Conservation (phyloP, 441 rosid genomes). For the Syzygium malaccense region DNA sequence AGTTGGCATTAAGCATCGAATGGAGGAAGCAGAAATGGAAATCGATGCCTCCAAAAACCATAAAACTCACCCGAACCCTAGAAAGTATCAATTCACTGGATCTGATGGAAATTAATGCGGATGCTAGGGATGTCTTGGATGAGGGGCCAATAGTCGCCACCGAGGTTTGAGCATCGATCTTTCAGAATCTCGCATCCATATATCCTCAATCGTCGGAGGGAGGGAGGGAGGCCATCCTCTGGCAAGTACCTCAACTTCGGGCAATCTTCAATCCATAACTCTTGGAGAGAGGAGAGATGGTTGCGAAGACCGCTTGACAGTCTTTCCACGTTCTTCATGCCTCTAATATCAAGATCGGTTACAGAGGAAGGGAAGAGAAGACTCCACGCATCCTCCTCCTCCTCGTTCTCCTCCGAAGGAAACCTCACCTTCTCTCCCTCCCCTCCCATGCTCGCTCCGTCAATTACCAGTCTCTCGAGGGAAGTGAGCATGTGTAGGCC, state of each 20-base stretch:
- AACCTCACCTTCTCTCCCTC: not conserved
- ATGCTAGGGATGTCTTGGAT: not conserved
- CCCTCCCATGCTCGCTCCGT: not conserved
- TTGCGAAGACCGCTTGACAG: not conserved
- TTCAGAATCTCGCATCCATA: accelerated
- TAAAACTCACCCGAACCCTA: too few species aligned
- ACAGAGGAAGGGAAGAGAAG: not conserved
- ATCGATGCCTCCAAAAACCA: too few species aligned
- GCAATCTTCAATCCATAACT: accelerated
- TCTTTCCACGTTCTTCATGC: not conserved
- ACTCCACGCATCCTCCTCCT: not conserved
- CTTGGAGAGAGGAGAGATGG: not conserved
- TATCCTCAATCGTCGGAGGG: not conserved
- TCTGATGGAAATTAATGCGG: not conserved
- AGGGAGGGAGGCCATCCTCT: not conserved
- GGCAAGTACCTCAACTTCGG: not conserved
- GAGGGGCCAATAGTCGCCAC: not conserved
- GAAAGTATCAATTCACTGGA: not conserved
- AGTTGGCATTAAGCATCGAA: too few species aligned
- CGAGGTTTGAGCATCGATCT: not conserved
- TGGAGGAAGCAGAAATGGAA: too few species aligned
- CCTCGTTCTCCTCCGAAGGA: not conserved
- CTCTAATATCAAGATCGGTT: not conserved
- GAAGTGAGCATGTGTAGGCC: not conserved
- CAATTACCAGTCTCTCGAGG: not conserved